Percentiles rank a stretch among this genome's conserved stretches.
Evolutionary conservation across 257 asterid genomes (phyloP).

Genomic region (Solanum pinnatisectum): DNA sequence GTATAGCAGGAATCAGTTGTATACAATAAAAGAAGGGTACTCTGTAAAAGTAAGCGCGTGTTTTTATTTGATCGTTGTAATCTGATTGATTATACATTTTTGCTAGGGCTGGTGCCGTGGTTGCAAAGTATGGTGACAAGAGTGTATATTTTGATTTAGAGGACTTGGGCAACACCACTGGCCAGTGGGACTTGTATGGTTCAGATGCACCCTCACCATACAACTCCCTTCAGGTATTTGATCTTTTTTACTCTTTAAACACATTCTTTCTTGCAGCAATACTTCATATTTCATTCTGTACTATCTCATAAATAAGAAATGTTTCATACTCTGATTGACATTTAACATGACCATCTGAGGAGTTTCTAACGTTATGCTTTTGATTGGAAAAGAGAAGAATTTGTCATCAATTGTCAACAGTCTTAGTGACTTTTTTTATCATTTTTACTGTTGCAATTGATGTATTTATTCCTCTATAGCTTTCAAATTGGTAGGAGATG

Average conservation of each 20-base stretch:
- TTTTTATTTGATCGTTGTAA: neutral
- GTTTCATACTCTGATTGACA: neutral
- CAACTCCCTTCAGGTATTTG: conserved; percentile 72
- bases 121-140: conserved; percentile 91
- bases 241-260: neutral
- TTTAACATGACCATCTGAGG: neutral
- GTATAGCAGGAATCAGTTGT: neutral
- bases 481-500: neutral
- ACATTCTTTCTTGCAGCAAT: neutral
- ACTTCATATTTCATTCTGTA: neutral
- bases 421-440: neutral
- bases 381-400: neutral
- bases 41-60: neutral
- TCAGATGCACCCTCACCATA: conserved; percentile 94
- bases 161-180: conserved; percentile 84
- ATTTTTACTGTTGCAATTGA: neutral
- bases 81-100: neutral
- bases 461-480: neutral
- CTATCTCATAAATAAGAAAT: neutral
- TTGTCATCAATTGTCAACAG: neutral
- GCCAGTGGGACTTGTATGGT: conserved; percentile 96
- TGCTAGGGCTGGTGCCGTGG: conserved; percentile 58
- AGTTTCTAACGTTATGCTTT: neutral
- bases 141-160: conserved; percentile 94
- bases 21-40: neutral